A percentile compares a stretch with the other conserved stretches of the same genome.
Evolutionary conservation across 345 rosid species (phyloP).

Genomic region (Pistacia atlantica): DNA sequence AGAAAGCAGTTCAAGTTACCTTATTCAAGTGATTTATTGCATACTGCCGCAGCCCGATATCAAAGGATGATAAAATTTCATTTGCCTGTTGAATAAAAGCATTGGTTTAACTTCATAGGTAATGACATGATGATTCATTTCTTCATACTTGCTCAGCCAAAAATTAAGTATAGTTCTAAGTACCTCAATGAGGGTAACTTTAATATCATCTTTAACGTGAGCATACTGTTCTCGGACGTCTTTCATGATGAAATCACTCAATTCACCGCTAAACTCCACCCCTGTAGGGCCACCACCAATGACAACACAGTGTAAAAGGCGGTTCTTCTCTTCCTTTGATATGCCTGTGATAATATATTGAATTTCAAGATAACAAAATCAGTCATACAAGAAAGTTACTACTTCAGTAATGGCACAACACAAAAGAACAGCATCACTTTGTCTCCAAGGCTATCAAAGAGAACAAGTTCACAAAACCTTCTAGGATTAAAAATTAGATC

Average conservation of each 20-base stretch:
- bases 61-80: slow-evolving; percentile 79
- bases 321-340: slow-evolving; percentile 72
- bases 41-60: slow-evolving; percentile 61
- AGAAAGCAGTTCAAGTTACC: slow-evolving; percentile 33
- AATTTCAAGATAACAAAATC: background rate
- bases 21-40: slow-evolving; percentile 65
- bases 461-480: background rate
- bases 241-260: slow-evolving; percentile 92
- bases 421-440: background rate
- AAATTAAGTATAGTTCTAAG: slow-evolving; percentile 1
- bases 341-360: slow-evolving; percentile 47
- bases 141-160: background rate
- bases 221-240: slow-evolving; percentile 73
- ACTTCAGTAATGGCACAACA: background rate
- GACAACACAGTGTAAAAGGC: slow-evolving; percentile 83
- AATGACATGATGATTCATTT: background rate
- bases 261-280: slow-evolving; percentile 93
- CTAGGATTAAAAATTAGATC: background rate
- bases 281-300: slow-evolving; percentile 99
- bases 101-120: background rate
- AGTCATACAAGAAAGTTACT: background rate
- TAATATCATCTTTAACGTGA: slow-evolving; percentile 75
- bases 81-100: slow-evolving; percentile 59
- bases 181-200: slow-evolving; percentile 96
- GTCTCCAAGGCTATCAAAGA: background rate